Evolutionary conservation across 2,329 filamentous ascomycete species (phyloP).

Genomic region (Alternaria burnsii): DNA sequence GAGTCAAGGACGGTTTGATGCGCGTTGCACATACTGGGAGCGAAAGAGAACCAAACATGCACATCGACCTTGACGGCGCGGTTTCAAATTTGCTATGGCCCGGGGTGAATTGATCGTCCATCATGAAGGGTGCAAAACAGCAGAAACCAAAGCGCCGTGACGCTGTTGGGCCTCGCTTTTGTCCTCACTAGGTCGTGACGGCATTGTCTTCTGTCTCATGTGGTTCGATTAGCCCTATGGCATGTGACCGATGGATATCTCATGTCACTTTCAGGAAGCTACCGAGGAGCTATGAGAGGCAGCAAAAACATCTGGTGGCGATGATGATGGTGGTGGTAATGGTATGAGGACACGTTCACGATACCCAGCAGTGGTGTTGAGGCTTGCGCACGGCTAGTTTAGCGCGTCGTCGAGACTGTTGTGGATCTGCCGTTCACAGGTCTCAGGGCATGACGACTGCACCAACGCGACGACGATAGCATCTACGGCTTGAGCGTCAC

Average conservation of each 20-base stretch:
- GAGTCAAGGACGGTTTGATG: not conserved
- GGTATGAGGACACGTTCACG: not conserved
- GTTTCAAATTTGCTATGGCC: not conserved
- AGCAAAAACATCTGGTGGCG: not conserved
- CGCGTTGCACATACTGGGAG: not conserved
- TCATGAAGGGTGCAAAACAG: not conserved
- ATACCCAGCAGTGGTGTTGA: constrained; percentile 6
- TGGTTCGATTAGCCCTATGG: not conserved
- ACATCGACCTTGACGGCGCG: not conserved
- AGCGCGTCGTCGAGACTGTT: constrained; percentile 7
- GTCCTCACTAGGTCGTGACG: not conserved
- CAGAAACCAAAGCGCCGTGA: not conserved
- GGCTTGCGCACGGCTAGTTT: constrained; percentile 11
- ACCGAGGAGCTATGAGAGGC: not conserved
- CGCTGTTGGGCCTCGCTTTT: not conserved
- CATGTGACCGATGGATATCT: not conserved
- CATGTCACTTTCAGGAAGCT: not conserved
- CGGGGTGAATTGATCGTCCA: not conserved
- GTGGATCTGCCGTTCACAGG: not conserved
- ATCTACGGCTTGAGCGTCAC: not conserved
- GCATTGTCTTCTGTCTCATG: constrained; percentile 2
- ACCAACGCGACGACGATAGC: not conserved
- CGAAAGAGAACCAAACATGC: not conserved
- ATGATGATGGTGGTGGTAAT: not conserved
- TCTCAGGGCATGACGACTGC: not conserved